Conservation (phyloP, 495 filamentous ascomycete species). For the Thermothielavioides terrestris region DNA sequence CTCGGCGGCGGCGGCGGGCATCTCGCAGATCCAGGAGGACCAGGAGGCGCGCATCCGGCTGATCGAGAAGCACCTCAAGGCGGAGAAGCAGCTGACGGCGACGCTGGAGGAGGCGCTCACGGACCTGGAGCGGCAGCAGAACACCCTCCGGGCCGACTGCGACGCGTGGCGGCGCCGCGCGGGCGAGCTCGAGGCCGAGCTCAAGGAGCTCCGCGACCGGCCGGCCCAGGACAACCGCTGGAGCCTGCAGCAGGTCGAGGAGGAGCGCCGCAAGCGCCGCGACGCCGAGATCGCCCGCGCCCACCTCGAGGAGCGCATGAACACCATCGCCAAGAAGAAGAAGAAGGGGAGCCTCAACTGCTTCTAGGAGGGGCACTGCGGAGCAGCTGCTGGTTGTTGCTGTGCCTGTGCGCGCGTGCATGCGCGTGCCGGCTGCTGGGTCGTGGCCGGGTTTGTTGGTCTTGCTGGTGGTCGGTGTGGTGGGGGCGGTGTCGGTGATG, state of each 20-base stretch:
- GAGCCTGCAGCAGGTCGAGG: conserved; percentile 86
- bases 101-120: conserved; percentile 92
- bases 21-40: conserved; percentile 71
- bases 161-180: conserved; percentile 87
- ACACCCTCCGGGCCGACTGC: conserved; percentile 75
- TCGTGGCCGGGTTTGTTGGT: not conserved
- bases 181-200: conserved; percentile 65
- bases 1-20: conserved; percentile 39
- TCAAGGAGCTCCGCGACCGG: conserved; percentile 52
- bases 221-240: conserved; percentile 54
- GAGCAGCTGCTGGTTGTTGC: not conserved
- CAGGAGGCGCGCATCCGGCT: conserved; percentile 90
- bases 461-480: not conserved
- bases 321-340: conserved; percentile 88
- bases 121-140: conserved; percentile 80
- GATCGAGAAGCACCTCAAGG: conserved; percentile 92
- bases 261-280: conserved; percentile 76
- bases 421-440: no score
- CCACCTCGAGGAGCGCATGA: conserved; percentile 90
- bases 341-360: conserved; percentile 94
- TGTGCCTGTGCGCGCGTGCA: no score
- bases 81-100: conserved; percentile 91
- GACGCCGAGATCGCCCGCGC: conserved; percentile 82
- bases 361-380: conserved; percentile 51
- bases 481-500: not conserved